phyloP scores from a whole-genome alignment of 805 yeast species.

The Cyberlindnera petersonii region DNA sequence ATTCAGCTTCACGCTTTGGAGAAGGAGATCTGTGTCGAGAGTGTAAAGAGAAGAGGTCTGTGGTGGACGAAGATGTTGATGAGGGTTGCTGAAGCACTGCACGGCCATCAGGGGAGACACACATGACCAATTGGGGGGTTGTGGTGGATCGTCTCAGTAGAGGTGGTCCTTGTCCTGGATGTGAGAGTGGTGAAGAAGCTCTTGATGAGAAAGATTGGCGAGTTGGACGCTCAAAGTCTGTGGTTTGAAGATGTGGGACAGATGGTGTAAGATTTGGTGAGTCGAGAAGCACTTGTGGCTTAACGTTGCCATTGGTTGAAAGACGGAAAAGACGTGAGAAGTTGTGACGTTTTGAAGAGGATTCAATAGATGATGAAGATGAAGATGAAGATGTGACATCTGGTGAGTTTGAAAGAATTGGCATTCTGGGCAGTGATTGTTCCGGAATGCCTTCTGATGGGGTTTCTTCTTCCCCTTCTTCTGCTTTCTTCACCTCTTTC shows the following conservation, averaged over 20 bases:
- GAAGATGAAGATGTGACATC: conserved; percentile 1
- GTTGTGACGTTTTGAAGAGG: conserved; percentile 5
- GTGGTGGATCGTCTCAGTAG: conserved; percentile 12
- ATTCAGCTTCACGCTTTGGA: conserved; percentile 23
- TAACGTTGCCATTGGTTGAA: conserved; percentile 2
- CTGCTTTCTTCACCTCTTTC: conserved; percentile 7
- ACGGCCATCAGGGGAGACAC: conserved; percentile 16
- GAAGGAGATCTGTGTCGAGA: conserved; percentile 26
- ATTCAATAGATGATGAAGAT: background rate
- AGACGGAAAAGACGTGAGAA: conserved; percentile 16
- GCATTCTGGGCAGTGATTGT: background rate
- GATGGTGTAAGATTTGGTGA: conserved; percentile 9
- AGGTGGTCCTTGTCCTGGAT: conserved; percentile 6
- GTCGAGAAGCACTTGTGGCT: conserved; percentile 11
- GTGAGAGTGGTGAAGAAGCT: conserved; percentile 7
- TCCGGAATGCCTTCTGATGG: background rate
- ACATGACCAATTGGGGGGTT: conserved; percentile 18
- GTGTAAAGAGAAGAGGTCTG: conserved; percentile 20
- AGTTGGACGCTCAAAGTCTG: background rate
- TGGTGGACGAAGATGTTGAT: conserved; percentile 25
- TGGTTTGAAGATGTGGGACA: background rate
- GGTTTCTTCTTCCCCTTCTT: background rate
- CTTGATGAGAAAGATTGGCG: conserved; percentile 4
- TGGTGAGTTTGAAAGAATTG: background rate
- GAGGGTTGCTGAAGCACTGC: conserved; percentile 19